Conservation (phyloP, 257 asterid species). For the Forsythia suspensa region DNA sequence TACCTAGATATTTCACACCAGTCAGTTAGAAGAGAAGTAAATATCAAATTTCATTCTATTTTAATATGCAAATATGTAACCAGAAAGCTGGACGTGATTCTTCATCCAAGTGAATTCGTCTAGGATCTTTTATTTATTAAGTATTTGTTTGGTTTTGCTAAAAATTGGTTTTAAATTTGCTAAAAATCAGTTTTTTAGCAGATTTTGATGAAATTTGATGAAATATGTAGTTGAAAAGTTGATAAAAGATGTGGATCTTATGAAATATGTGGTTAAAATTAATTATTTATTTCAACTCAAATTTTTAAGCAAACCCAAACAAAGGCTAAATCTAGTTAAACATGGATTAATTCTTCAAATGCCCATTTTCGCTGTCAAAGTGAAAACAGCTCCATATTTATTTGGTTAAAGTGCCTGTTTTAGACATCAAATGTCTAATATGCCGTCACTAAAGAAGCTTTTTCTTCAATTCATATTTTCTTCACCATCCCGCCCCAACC, state of each 20-base stretch:
- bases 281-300: no score
- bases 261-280: no score
- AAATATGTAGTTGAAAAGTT: no score
- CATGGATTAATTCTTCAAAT: neutral
- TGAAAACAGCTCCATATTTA: neutral
- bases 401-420: neutral
- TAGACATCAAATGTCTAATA: neutral
- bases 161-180: no score
- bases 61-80: neutral
- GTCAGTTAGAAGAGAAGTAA: constrained; percentile 15
- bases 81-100: neutral
- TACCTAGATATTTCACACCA: constrained; percentile 33
- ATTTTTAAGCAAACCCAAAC: no score
- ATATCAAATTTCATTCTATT: neutral
- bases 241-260: no score
- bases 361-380: neutral
- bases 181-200: no score
- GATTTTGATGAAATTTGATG: no score
- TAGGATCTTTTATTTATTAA: neutral
- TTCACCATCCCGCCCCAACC: neutral
- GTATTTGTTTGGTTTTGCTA: no score
- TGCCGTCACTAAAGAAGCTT: neutral
- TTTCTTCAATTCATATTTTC: neutral
- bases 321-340: neutral
- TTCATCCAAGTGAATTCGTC: neutral